Evolutionary conservation across 371 early-diverging fungal genomes (phyloP).

Genomic region (Haplosporangium sp.): DNA sequence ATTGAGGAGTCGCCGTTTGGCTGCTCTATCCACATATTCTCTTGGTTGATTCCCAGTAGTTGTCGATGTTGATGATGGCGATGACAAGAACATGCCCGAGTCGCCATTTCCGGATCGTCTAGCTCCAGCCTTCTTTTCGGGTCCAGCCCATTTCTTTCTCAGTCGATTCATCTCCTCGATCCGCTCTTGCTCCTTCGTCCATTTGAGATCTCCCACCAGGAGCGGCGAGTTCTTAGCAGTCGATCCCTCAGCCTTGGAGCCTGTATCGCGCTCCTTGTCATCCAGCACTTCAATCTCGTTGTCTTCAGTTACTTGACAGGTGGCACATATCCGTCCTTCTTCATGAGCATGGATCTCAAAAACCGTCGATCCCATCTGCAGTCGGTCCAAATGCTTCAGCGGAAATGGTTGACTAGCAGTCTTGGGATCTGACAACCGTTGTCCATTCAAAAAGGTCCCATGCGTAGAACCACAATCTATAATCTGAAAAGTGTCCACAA

Average conservation of each 20-base stretch:
- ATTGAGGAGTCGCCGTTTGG: conserved; percentile 44
- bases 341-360: conserved; percentile 63
- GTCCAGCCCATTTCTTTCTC: conserved; percentile 54
- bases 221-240: conserved; percentile 6
- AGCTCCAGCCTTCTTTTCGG: conserved; percentile 22
- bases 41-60: neutral
- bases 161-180: conserved; percentile 57
- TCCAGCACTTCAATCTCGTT: conserved; percentile 57
- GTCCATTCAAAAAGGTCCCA: conserved; percentile 64
- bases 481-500: conserved; percentile 55
- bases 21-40: conserved; percentile 54
- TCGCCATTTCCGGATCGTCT: conserved; percentile 3
- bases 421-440: conserved; percentile 61
- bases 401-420: conserved; percentile 58
- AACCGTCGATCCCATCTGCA: conserved; percentile 58
- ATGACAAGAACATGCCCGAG: too few species aligned
- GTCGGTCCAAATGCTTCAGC: conserved; percentile 57
- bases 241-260: neutral
- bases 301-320: conserved; percentile 56
- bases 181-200: conserved; percentile 48
- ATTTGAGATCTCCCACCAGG: conserved; percentile 29
- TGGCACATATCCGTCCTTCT: conserved; percentile 58
- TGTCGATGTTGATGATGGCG: neutral
- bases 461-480: conserved; percentile 67
- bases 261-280: conserved; percentile 27